Percentiles rank a stretch among this genome's conserved stretches.
phyloP scores from a whole-genome alignment of 202 grass and related monocot genomes.

The Setaria italica region DNA sequence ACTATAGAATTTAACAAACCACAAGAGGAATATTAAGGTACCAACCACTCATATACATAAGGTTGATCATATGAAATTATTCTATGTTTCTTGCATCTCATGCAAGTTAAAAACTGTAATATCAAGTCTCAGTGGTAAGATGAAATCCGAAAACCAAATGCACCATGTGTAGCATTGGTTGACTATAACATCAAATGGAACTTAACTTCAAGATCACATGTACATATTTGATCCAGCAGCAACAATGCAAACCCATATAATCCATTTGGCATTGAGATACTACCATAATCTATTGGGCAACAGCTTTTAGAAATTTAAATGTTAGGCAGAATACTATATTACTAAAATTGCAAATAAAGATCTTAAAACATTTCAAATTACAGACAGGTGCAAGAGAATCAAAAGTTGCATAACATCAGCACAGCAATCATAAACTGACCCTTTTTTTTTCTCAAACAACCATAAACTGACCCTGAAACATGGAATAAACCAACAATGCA shows the following conservation, averaged over 20 bases:
- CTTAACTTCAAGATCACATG: neutral
- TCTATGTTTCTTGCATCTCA: neutral
- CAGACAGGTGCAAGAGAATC: neutral
- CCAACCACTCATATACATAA: neutral
- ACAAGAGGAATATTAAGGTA: neutral
- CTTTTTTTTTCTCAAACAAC: neutral
- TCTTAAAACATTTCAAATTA: neutral
- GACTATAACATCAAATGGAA: neutral
- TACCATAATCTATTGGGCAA: neutral
- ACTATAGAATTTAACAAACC: neutral
- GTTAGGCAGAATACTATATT: neutral
- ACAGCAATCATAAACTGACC: neutral
- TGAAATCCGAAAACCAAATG: neutral
- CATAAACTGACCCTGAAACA: conserved; percentile 6
- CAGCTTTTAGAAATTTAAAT: neutral
- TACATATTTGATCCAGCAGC: conserved; percentile 21
- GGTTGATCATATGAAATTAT: neutral
- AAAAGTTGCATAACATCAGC: neutral
- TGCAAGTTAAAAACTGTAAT: neutral
- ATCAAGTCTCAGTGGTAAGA: neutral
- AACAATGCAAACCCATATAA: neutral
- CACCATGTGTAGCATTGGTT: neutral
- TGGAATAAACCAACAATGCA: neutral
- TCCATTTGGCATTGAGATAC: neutral
- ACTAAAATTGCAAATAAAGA: neutral